These are phyloP conservation scores for Tephrocybe sp. DNA, from an alignment of 768 basidiomycete species.

Conservation along the genomic window DNA sequence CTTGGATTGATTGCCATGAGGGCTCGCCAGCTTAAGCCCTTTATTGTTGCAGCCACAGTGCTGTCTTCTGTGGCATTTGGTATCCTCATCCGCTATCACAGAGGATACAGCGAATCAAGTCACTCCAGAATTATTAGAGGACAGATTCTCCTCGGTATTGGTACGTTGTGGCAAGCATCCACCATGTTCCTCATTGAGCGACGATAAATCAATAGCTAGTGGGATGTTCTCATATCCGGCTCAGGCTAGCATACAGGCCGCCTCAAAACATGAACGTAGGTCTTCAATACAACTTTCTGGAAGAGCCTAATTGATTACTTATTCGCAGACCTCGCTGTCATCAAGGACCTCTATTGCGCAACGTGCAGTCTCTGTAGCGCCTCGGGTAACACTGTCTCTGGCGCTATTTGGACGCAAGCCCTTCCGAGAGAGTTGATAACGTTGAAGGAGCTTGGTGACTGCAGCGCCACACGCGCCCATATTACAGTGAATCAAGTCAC, in stretches of 20 bases:
- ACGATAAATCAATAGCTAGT: background rate
- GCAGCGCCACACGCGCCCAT: no score
- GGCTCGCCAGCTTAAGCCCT: background rate
- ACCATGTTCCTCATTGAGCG: background rate
- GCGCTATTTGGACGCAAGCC: background rate
- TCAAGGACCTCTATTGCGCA: background rate
- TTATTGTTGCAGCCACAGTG: background rate
- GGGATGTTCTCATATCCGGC: background rate
- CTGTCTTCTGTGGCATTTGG: background rate
- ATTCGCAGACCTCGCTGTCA: background rate
- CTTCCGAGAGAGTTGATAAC: background rate
- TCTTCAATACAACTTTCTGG: no score
- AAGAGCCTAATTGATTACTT: no score
- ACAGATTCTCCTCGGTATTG: background rate
- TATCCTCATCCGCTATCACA: background rate
- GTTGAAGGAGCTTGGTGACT: no score
- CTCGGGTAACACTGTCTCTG: background rate
- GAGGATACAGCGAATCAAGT: background rate
- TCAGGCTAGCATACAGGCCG: background rate
- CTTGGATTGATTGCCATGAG: background rate
- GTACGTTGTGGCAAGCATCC: background rate
- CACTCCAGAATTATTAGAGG: background rate
- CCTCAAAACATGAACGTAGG: background rate
- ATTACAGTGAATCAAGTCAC: background rate
- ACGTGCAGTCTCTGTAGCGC: background rate